Evolutionary conservation across 2,329 filamentous ascomycete genomes (phyloP).

Genomic region (Clonostachys rhizophaga): DNA sequence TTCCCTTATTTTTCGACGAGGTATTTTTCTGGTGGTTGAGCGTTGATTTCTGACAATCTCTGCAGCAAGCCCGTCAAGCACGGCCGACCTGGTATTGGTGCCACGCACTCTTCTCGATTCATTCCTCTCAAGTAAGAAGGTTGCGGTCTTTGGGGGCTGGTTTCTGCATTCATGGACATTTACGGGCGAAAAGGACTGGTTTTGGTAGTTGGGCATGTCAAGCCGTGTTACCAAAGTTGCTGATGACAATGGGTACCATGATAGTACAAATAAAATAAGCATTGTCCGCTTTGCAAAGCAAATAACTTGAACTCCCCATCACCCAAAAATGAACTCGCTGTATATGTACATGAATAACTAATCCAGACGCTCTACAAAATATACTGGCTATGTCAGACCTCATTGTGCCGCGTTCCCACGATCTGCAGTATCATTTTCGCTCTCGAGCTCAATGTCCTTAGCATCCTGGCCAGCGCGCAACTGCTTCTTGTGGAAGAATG

Average conservation of each 20-base stretch:
- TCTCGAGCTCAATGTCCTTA: not conserved
- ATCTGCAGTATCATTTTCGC: too few species aligned
- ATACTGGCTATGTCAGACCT: too few species aligned
- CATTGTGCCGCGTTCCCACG: too few species aligned
- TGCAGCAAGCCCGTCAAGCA: conserved; percentile 98
- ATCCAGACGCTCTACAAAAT: too few species aligned
- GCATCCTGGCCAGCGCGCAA: not conserved
- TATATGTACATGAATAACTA: too few species aligned
- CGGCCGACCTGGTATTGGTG: conserved; percentile 99
- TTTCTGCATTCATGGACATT: conserved; percentile 54
- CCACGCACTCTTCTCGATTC: conserved; percentile 99
- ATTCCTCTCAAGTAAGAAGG: conserved; percentile 98
- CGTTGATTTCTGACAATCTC: conserved; percentile 39
- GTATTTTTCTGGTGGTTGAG: not conserved
- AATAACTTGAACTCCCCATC: too few species aligned
- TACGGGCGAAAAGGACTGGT: conserved; percentile 53
- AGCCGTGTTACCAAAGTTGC: conserved; percentile 34
- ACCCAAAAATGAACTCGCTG: too few species aligned
- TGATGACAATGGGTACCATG: conserved; percentile 37
- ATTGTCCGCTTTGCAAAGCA: conserved; percentile 9
- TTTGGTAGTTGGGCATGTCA: conserved; percentile 40
- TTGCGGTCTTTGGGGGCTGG: conserved; percentile 37
- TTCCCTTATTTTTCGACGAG: not conserved
- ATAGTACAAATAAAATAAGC: conserved; percentile 30
- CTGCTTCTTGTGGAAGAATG: not conserved